phyloP scores from a whole-genome alignment of 2,329 filamentous ascomycete species.

The Fusarium illudens region DNA sequence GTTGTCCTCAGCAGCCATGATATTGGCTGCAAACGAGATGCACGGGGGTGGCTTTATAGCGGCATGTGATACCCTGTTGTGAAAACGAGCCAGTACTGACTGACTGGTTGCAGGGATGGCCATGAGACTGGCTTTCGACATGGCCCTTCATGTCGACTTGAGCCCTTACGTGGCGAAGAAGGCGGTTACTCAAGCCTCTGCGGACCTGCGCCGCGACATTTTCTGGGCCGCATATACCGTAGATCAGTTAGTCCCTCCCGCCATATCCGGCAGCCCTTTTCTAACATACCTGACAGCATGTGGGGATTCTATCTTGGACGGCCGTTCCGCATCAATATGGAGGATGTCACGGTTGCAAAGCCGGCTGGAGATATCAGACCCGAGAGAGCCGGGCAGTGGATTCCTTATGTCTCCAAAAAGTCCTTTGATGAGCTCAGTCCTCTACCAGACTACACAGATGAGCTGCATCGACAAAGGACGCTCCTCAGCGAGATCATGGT shows the following conservation, averaged over 20 bases:
- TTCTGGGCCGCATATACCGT: constrained; percentile 46
- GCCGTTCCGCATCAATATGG: constrained; percentile 40
- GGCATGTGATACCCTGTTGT: constrained; percentile 15
- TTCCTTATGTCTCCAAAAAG: constrained; percentile 19
- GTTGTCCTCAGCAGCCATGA: constrained; percentile 41
- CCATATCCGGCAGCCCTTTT: background rate
- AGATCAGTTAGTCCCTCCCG: constrained; percentile 37
- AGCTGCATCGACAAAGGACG: constrained; percentile 23
- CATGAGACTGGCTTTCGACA: constrained; percentile 39
- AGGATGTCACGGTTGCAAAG: constrained; percentile 38
- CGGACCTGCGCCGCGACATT: constrained; percentile 37
- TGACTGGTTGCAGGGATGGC: constrained; percentile 44
- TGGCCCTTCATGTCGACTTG: constrained; percentile 41
- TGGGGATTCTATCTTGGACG: constrained; percentile 41
- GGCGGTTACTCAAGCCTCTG: constrained; percentile 38
- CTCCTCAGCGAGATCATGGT: constrained; percentile 37
- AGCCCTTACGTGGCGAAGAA: constrained; percentile 36
- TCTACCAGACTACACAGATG: constrained; percentile 23
- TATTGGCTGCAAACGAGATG: constrained; percentile 39
- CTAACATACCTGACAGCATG: constrained; percentile 24
- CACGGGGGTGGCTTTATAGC: constrained; percentile 41
- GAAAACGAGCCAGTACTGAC: background rate
- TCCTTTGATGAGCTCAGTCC: constrained; percentile 17
- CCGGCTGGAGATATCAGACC: constrained; percentile 20
- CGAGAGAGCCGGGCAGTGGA: constrained; percentile 12